Conservation (phyloP, 2,329 filamentous ascomycete species). For the Monosporascus sp. region DNA sequence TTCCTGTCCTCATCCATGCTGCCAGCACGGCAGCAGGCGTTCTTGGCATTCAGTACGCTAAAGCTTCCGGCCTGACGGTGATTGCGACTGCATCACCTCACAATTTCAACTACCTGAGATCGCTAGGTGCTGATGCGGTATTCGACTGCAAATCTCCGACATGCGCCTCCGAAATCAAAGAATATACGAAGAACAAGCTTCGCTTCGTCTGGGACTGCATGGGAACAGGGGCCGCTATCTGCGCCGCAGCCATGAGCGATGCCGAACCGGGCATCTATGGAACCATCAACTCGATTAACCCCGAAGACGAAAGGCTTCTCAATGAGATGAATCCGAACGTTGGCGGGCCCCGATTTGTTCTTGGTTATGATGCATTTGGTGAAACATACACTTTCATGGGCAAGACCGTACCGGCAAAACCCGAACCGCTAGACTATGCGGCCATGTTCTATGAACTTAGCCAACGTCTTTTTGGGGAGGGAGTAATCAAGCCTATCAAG, state of each 20-base stretch:
- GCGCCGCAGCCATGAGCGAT: neutral
- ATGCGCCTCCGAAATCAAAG: conserved; percentile 14
- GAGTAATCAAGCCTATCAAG: neutral
- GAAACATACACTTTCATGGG: neutral
- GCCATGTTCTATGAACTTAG: neutral
- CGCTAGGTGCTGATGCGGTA: conserved; percentile 37
- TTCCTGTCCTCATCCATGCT: neutral
- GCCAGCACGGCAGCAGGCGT: neutral
- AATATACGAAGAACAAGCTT: conserved; percentile 18
- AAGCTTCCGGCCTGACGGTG: conserved; percentile 8
- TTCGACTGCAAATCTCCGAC: conserved; percentile 38
- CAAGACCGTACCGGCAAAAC: neutral
- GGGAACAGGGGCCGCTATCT: neutral
- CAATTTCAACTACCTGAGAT: conserved; percentile 34
- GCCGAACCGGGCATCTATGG: neutral
- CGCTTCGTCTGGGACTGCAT: conserved; percentile 2
- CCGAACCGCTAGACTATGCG: neutral
- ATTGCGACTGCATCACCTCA: conserved; percentile 6
- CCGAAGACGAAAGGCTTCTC: neutral
- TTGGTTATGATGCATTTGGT: neutral
- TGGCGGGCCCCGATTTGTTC: neutral
- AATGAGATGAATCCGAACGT: neutral
- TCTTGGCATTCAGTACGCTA: neutral
- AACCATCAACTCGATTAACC: neutral
- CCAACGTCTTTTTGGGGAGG: neutral